These are phyloP conservation scores for Aspergillus aculeatinus DNA, from an alignment of 2,329 filamentous ascomycete genomes.

Conservation along the genomic window DNA sequence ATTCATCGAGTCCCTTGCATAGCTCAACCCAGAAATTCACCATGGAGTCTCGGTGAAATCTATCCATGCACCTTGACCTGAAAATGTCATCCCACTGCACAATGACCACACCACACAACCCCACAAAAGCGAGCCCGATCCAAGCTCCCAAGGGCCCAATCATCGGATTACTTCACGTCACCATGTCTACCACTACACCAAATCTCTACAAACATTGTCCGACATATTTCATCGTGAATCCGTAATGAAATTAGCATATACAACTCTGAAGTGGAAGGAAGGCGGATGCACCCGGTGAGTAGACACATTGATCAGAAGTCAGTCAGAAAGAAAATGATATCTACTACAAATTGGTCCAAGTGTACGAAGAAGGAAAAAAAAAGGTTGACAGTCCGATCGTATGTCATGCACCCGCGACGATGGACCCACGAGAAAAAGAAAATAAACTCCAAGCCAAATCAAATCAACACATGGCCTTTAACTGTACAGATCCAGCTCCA, in stretches of 20 bases:
- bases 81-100: no score
- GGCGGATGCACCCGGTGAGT: slow-evolving; percentile 25
- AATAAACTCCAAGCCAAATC: slow-evolving; percentile 20
- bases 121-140: no score
- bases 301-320: slow-evolving; percentile 31
- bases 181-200: no score
- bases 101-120: no score
- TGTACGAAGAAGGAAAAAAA: slow-evolving; percentile 18
- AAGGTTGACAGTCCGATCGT: slow-evolving; percentile 5
- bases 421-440: slow-evolving; percentile 16
- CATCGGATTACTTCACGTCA: no score
- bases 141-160: no score
- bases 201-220: no score
- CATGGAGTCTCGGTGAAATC: no score
- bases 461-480: slow-evolving; percentile 8
- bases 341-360: slow-evolving; percentile 19
- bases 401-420: slow-evolving; percentile 9
- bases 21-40: no score
- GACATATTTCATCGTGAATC: neutral
- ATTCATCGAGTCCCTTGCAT: no score
- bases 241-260: slow-evolving; percentile 23
- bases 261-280: slow-evolving; percentile 25
- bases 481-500: slow-evolving; percentile 6
- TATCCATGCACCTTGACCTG: no score
- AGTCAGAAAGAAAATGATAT: slow-evolving; percentile 24